These are phyloP conservation scores for Allium cepa DNA, from an alignment of 106 monocot genomes.

Conservation along the genomic window DNA sequence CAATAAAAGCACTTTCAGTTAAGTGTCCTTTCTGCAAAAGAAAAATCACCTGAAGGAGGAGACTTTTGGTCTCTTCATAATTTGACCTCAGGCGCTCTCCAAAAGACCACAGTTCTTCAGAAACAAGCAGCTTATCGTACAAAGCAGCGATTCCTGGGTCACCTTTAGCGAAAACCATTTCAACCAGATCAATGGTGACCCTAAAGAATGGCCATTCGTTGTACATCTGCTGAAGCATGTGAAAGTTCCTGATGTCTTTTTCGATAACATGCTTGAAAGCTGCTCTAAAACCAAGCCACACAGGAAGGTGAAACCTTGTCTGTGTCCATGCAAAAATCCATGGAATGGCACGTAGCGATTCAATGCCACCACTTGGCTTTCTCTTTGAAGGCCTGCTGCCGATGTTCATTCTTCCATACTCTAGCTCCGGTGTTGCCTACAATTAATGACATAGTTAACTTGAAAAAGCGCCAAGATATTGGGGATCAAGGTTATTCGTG, in stretches of 20 bases:
- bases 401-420: conserved; percentile 99
- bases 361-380: conserved; percentile 95
- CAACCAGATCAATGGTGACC: conserved; percentile 93
- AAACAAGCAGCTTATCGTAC: conserved; percentile 90
- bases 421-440: conserved; percentile 92
- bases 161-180: conserved; percentile 99
- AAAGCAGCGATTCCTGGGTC: conserved; percentile 86
- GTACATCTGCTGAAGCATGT: conserved; percentile 80
- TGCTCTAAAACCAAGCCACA: conserved; percentile 93
- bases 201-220: conserved; percentile 98
- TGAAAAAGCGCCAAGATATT: neutral
- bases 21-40: neutral
- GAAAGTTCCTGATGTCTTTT: conserved; percentile 66
- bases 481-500: neutral
- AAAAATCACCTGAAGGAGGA: conserved; percentile 83
- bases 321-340: conserved; percentile 99
- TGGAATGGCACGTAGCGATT: conserved; percentile 92
- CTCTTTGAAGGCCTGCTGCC: conserved; percentile 93
- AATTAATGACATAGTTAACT: neutral
- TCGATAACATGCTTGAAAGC: conserved; percentile 70
- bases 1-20: too few relatives aligned
- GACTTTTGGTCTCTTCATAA: conserved; percentile 72
- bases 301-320: conserved; percentile 95
- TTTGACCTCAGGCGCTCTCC: conserved; percentile 65
- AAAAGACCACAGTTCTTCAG: conserved; percentile 73